Conservation (phyloP, 1,139 yeast genomes). For the Debaryomyces sp. region DNA sequence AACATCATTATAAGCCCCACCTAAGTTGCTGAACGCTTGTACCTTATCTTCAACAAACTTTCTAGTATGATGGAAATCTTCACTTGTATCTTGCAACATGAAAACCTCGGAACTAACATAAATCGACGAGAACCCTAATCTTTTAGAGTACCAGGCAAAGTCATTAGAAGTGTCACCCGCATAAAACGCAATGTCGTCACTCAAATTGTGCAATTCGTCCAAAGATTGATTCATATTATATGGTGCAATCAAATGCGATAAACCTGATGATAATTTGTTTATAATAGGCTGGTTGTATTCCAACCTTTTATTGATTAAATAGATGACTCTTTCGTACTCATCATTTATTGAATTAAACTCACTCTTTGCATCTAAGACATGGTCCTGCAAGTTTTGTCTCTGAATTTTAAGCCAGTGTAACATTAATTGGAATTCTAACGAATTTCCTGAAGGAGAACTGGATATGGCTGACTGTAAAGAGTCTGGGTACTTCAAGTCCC, state of each 20-base stretch:
- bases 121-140: conserved; percentile 68
- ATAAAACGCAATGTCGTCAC: conserved; percentile 81
- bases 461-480: conserved; percentile 64
- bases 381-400: conserved; percentile 34
- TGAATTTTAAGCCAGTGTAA: conserved; percentile 44
- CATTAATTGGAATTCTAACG: conserved; percentile 50
- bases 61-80: conserved; percentile 56
- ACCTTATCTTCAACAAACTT: conserved; percentile 67
- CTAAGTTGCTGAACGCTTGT: conserved; percentile 54
- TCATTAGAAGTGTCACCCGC: conserved; percentile 85
- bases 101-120: conserved; percentile 76
- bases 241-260: conserved; percentile 59
- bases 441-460: conserved; percentile 30
- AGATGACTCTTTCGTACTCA: conserved; percentile 63
- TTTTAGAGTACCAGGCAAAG: conserved; percentile 90
- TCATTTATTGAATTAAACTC: conserved; percentile 29
- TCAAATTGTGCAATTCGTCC: conserved; percentile 69
- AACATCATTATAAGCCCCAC: conserved; percentile 59
- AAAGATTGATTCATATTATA: conserved; percentile 52
- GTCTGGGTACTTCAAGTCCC: conserved; percentile 64
- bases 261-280: conserved; percentile 46
- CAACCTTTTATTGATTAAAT: conserved; percentile 63
- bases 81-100: conserved; percentile 78
- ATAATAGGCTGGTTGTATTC: conserved; percentile 60
- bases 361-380: conserved; percentile 31